Evolutionary conservation across 768 basidiomycete genomes (phyloP).

Genomic region (Calocera cornea): DNA sequence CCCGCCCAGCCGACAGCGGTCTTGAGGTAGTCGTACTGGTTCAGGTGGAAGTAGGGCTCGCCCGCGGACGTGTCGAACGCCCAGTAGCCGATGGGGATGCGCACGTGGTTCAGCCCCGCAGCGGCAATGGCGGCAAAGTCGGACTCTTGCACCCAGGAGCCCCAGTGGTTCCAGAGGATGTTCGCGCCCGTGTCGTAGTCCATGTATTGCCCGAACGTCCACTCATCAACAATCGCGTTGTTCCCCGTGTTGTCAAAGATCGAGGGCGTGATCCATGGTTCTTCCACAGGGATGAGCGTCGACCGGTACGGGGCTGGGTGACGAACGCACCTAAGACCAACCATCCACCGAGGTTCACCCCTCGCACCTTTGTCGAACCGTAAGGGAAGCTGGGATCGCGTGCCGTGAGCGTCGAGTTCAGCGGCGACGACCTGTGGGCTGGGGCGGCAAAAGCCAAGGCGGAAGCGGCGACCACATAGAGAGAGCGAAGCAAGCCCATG

Average conservation of each 20-base stretch:
- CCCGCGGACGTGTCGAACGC: slow-evolving; percentile 44
- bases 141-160: slow-evolving; percentile 45
- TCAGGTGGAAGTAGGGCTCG: slow-evolving; percentile 3
- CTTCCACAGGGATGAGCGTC: neutral
- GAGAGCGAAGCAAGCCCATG: neutral
- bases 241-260: slow-evolving; percentile 52
- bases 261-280: slow-evolving; percentile 73
- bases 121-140: slow-evolving; percentile 52
- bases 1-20: slow-evolving; percentile 35
- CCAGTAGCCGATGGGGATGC: slow-evolving; percentile 65
- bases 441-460: neutral
- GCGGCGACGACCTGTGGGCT: neutral
- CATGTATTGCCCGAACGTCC: slow-evolving; percentile 43
- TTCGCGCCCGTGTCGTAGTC: slow-evolving; percentile 31
- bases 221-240: slow-evolving; percentile 44
- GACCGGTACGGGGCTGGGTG: neutral
- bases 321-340: slow-evolving; percentile 1
- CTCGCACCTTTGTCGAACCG: slow-evolving; percentile 10
- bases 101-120: slow-evolving; percentile 59
- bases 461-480: neutral
- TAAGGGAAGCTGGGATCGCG: slow-evolving; percentile 11
- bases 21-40: slow-evolving; percentile 3
- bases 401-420: neutral
- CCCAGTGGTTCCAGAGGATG: slow-evolving; percentile 43
- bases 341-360: slow-evolving; percentile 15